Base-by-base conservation (phyloP, 768 basidiomycete genomes). In the Podaxis mareebaensis region DNA sequence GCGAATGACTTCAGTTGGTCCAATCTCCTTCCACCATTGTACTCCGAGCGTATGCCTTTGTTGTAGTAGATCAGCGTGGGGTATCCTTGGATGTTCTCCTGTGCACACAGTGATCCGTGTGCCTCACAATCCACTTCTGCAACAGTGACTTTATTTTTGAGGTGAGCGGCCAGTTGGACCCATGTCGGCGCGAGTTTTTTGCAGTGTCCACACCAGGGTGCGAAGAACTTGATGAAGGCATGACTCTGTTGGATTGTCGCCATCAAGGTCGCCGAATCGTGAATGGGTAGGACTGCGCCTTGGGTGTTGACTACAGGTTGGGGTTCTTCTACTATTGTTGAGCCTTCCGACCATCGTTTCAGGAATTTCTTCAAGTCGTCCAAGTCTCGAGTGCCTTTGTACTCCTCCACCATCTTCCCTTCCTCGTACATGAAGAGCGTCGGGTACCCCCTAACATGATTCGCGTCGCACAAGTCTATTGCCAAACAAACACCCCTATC, bases 151-250 rank as follows among this genome's bases (percentile, higher is more conserved):
- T 87, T 87, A 64, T 81, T 78, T 67, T 89, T 83, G 82, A 96
- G 87, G 22, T 78, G 76, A 54, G 76, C 74, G 0, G 92, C 96
- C 3, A 99, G 83, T 54, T 90, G 80, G 1, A 77, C 78, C 93
- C 95, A 99, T 0, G 79, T 82, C 57, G 89, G 95, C 0, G 93
- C 92, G 1, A 99, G 82, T 71, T 93, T 93, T 78, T 97, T 96
- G 83, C 96, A 99, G 76, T 99, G 96, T 3, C 92, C 92, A 72
- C 96, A 98, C 93, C 96, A 99, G 0, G 96, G 96, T 0, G 95
- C 96, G 72, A 84, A 99, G 79, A 92, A 99, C 67, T 81, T 77
- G 71, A 80, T 76, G 76, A 91, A 78, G 46, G 82, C 73, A 56
- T 84, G 74, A 53, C 81, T 79, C 63, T 77, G 66, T 1, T 72